phyloP scores from a whole-genome alignment of 2,329 filamentous ascomycete species.

The Chaetomiaceae sp. region DNA sequence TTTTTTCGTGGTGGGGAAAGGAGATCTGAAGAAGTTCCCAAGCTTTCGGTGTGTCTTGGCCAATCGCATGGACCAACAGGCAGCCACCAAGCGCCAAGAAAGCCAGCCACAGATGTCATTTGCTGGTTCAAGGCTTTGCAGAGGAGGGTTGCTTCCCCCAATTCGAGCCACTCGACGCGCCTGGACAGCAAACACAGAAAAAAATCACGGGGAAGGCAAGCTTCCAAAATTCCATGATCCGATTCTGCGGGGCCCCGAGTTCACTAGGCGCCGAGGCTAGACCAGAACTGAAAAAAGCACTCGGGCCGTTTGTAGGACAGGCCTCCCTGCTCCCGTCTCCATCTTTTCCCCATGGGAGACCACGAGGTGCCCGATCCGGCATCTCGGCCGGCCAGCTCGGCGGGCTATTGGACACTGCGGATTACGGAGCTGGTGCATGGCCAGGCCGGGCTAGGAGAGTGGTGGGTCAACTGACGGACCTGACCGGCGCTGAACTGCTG shows the following conservation, averaged over 20 bases:
- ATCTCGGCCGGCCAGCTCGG: background rate
- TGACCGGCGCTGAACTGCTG: no score
- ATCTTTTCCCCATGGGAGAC: background rate
- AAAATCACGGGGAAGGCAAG: background rate
- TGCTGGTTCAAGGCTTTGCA: no score
- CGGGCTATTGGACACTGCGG: no score
- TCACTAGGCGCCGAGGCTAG: background rate
- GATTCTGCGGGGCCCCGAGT: conserved; percentile 9
- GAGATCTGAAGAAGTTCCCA: background rate
- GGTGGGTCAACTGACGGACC: conserved; percentile 8
- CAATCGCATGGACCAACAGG: background rate
- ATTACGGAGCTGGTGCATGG: no score
- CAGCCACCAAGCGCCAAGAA: background rate
- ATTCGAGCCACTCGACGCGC: background rate
- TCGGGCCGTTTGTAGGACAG: conserved; percentile 27
- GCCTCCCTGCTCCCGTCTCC: conserved; percentile 1
- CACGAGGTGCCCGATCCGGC: background rate
- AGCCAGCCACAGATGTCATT: conserved; percentile 15
- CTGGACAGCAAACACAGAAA: background rate
- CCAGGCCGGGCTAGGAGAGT: background rate
- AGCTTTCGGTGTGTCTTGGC: background rate
- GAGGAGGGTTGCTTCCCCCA: background rate
- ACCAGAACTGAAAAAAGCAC: conserved; percentile 23
- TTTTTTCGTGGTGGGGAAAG: background rate
- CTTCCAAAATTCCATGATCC: conserved; percentile 3